Percentiles rank a stretch among this genome's conserved stretches.
These are phyloP conservation scores for Carex myosuroides DNA, from an alignment of 176 grass and related monocot genomes.

Conservation along the genomic window DNA sequence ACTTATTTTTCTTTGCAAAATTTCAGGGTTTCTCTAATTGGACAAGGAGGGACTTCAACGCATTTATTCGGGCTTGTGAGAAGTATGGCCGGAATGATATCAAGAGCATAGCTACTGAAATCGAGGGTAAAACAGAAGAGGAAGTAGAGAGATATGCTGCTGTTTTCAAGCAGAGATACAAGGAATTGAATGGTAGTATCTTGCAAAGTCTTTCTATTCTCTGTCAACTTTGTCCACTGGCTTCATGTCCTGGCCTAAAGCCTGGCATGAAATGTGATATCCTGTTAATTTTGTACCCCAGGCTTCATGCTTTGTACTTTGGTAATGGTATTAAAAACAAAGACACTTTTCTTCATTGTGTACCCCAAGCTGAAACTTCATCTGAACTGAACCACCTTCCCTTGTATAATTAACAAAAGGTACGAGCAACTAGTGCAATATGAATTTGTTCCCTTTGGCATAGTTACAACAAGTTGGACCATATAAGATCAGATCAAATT, in stretches of 20 bases:
- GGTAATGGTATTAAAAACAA: not conserved
- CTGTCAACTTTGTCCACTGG: not conserved
- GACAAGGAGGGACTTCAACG: slow-evolving; percentile 89
- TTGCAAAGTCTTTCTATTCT: not conserved
- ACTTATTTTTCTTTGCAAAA: slow-evolving; percentile 1
- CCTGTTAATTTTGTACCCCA: not conserved
- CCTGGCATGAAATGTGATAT: not conserved
- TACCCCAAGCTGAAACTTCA: not conserved
- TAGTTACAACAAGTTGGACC: not conserved
- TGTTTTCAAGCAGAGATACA: slow-evolving; percentile 88
- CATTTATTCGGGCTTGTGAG: slow-evolving; percentile 93
- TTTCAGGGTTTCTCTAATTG: slow-evolving; percentile 87
- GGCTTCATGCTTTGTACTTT: not conserved
- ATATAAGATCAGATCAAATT: not conserved
- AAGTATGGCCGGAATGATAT: slow-evolving; percentile 95
- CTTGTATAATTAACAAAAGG: not conserved
- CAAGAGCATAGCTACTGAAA: slow-evolving; percentile 82
- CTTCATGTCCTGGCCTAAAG: not conserved
- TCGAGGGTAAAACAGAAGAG: slow-evolving; percentile 94
- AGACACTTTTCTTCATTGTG: not conserved
- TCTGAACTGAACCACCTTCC: not conserved
- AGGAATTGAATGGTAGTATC: slow-evolving; percentile 93
- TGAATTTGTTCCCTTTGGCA: not conserved
- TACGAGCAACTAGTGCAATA: not conserved
- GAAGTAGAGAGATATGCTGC: slow-evolving; percentile 87